These are phyloP conservation scores for Drosera spatulata DNA, from an alignment of 179 eudicot genomes.

Conservation along the genomic window DNA sequence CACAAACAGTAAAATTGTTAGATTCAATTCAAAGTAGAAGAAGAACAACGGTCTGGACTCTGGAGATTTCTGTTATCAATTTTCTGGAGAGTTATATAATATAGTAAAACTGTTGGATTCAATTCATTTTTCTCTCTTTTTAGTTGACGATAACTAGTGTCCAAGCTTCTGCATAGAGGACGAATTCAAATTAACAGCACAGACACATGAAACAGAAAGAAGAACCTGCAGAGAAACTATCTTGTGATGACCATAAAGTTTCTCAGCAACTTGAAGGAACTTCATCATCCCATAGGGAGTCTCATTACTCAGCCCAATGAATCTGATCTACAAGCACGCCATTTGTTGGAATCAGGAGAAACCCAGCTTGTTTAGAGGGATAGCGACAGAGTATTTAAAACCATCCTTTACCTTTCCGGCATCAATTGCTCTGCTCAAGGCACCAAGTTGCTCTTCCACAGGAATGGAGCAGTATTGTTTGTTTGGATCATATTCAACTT, in stretches of 20 bases:
- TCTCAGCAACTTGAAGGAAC: constrained; percentile 52
- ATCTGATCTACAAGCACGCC: constrained; percentile 58
- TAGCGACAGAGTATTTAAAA: constrained; percentile 1
- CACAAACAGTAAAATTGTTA: neutral
- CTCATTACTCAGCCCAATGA: constrained; percentile 88
- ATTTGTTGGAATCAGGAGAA: neutral
- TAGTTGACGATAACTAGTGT: too few relatives aligned
- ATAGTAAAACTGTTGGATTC: neutral
- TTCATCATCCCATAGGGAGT: constrained; percentile 95
- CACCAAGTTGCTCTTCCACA: constrained; percentile 74
- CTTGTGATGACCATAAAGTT: constrained; percentile 23
- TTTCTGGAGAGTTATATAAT: neutral
- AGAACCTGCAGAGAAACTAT: constrained; percentile 78
- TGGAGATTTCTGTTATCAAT: neutral
- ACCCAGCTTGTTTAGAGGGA: neutral
- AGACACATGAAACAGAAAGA: neutral
- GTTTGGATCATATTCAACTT: constrained; percentile 62
- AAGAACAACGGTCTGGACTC: neutral
- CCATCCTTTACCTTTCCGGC: constrained; percentile 76
- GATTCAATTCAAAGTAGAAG: neutral
- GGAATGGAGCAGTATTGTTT: constrained; percentile 41
- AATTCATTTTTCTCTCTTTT: too few relatives aligned
- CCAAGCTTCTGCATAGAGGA: too few relatives aligned
- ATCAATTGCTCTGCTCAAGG: constrained; percentile 62
- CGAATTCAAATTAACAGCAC: neutral